Conservation (phyloP, 1,139 yeast species). For the Saccharomyces uvarum region DNA sequence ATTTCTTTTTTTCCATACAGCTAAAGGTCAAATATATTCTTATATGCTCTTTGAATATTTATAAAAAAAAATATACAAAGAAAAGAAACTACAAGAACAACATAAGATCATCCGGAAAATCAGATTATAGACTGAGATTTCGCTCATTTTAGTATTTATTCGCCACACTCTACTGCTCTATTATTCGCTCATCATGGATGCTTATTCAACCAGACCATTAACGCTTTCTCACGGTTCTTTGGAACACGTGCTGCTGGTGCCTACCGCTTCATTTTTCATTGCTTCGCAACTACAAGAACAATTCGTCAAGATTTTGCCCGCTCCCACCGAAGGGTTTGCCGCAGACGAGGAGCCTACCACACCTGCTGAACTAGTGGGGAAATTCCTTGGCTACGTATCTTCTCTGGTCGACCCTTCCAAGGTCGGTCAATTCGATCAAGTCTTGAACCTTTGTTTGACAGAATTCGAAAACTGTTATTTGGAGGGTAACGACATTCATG, state of each 20-base stretch:
- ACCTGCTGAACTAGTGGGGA: constrained; percentile 77
- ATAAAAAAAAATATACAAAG: background rate
- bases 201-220: constrained; percentile 59
- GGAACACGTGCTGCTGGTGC: constrained; percentile 83
- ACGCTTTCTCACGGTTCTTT: constrained; percentile 76
- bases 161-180: background rate
- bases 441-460: constrained; percentile 57
- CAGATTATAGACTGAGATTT: background rate
- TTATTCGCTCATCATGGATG: constrained; percentile 16
- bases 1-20: background rate
- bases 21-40: background rate
- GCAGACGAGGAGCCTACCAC: constrained; percentile 86
- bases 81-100: background rate
- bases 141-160: constrained; percentile 1
- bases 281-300: constrained; percentile 85
- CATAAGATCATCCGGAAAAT: background rate
- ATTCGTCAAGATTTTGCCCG: constrained; percentile 65
- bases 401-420: constrained; percentile 43
- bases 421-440: constrained; percentile 54
- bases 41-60: constrained; percentile 1
- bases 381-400: constrained; percentile 76
- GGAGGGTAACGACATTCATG: constrained; percentile 73
- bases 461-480: constrained; percentile 83
- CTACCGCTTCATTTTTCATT: constrained; percentile 68
- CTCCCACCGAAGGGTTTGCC: constrained; percentile 75